A percentile compares a stretch with the other conserved stretches of the same genome.
Evolutionary conservation across 1,139 yeast genomes (phyloP).

Genomic region (Lodderomyces parapsilosis): DNA sequence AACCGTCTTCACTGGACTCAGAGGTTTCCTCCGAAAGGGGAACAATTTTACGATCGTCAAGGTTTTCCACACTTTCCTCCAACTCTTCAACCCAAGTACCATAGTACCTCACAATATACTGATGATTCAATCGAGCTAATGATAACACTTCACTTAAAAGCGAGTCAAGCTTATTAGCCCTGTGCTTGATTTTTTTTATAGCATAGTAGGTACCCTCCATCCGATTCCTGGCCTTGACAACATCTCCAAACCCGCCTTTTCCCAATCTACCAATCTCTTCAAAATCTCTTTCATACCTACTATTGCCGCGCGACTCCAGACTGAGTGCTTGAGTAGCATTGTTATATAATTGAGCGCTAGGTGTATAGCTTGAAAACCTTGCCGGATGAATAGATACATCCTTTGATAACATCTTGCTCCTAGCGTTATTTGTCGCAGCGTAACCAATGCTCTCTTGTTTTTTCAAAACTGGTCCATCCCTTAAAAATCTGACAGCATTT

Average conservation of each 20-base stretch:
- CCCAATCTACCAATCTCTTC: conserved; percentile 94
- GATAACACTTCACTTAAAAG: conserved; percentile 89
- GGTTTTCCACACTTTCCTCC: conserved; percentile 9
- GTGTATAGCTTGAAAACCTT: not conserved
- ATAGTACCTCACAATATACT: conserved; percentile 91
- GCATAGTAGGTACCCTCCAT: conserved; percentile 96
- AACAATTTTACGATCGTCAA: not conserved
- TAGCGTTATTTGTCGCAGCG: not conserved
- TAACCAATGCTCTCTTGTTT: not conserved
- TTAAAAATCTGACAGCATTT: conserved; percentile 74
- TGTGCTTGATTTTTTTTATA: conserved; percentile 83
- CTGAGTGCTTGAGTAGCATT: not conserved
- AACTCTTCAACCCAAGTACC: conserved; percentile 96
- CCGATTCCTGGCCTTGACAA: conserved; percentile 88
- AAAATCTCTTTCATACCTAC: conserved; percentile 62
- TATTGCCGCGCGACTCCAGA: conserved; percentile 9
- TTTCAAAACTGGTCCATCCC: conserved; percentile 55
- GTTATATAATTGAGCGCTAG: not conserved
- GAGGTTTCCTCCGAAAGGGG: not conserved
- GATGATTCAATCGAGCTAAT: conserved; percentile 88
- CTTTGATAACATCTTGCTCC: not conserved
- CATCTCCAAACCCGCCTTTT: conserved; percentile 96
- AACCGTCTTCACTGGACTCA: conserved; percentile 1
- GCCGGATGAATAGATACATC: not conserved
- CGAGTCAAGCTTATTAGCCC: conserved; percentile 73